These are phyloP conservation scores for Aspergillus sp. DNA, from an alignment of 2,329 filamentous ascomycete species.

Conservation along the genomic window DNA sequence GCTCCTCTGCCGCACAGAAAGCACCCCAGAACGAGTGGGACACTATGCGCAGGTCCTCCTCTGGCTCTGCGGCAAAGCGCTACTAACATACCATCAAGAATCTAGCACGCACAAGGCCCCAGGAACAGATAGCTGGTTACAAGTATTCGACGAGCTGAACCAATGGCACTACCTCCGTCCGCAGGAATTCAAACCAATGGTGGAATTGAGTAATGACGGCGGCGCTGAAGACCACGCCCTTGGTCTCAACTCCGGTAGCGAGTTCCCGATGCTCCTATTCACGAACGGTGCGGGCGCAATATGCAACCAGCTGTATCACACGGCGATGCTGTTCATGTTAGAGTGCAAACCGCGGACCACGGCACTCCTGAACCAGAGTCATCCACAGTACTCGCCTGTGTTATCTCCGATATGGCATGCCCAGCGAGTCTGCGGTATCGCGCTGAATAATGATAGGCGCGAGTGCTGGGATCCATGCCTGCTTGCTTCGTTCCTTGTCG, in stretches of 20 bases:
- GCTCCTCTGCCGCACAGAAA: constrained; percentile 10
- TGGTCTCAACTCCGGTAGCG: constrained; percentile 15
- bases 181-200: constrained; percentile 29
- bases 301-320: constrained; percentile 58
- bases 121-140: constrained; percentile 21
- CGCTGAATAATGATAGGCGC: constrained; percentile 47
- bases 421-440: constrained; percentile 51
- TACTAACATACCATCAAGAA: constrained; percentile 21
- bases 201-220: constrained; percentile 35
- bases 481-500: constrained; percentile 48
- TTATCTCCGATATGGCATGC: constrained; percentile 52
- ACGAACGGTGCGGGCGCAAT: constrained; percentile 46
- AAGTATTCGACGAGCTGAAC: constrained; percentile 25
- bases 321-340: constrained; percentile 54
- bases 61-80: constrained; percentile 26
- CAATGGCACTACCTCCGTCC: constrained; percentile 30
- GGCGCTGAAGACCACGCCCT: constrained; percentile 2
- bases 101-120: background rate
- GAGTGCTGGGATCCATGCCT: constrained; percentile 52
- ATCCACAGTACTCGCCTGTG: constrained; percentile 26
- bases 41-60: constrained; percentile 25
- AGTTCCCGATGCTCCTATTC: constrained; percentile 45
- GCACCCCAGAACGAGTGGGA: constrained; percentile 20
- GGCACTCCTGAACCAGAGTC: constrained; percentile 24
- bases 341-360: constrained; percentile 52